phyloP scores from a whole-genome alignment of 2,329 filamentous ascomycete species.

The Massarina eburnea region DNA sequence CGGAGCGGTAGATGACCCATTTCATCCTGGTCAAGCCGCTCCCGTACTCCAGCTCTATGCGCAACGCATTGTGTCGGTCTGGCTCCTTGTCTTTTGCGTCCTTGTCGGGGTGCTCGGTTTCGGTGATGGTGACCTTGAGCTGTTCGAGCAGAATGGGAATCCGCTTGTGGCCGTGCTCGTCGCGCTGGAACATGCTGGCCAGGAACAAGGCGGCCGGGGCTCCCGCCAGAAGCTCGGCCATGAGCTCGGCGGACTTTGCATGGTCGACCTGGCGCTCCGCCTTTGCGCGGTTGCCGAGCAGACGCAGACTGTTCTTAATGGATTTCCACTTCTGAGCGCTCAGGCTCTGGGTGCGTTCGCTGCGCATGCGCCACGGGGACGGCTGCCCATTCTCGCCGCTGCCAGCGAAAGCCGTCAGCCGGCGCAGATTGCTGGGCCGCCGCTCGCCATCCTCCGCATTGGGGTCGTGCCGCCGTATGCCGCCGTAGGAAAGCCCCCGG shows the following conservation, averaged over 20 bases:
- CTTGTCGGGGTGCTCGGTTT: slow-evolving; percentile 60
- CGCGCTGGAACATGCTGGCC: slow-evolving; percentile 95
- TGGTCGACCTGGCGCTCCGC: slow-evolving; percentile 85
- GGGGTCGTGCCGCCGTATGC: slow-evolving; percentile 37
- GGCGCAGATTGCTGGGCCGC: slow-evolving; percentile 49
- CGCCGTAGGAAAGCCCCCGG: slow-evolving; percentile 50
- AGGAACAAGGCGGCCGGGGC: slow-evolving; percentile 91
- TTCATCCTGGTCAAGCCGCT: slow-evolving; percentile 95
- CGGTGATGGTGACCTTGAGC: slow-evolving; percentile 82
- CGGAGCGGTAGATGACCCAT: slow-evolving; percentile 86
- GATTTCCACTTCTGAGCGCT: slow-evolving; percentile 85
- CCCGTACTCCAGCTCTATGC: slow-evolving; percentile 92
- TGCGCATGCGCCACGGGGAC: slow-evolving; percentile 47
- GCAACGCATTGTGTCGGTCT: slow-evolving; percentile 79
- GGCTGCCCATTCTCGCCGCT: slow-evolving; percentile 42
- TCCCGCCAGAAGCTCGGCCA: slow-evolving; percentile 91
- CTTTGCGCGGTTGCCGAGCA: slow-evolving; percentile 75
- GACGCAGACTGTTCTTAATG: slow-evolving; percentile 84
- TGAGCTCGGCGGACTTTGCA: slow-evolving; percentile 91
- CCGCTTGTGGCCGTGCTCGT: slow-evolving; percentile 92
- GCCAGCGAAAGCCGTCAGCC: slow-evolving; percentile 49
- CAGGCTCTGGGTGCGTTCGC: slow-evolving; percentile 50
- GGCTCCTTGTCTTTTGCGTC: slow-evolving; percentile 52
- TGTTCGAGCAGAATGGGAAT: slow-evolving; percentile 96
- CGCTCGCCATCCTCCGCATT: slow-evolving; percentile 38